Percentiles rank a stretch among this genome's conserved stretches.
Conservation (phyloP, 2,329 filamentous ascomycete species). For the Fusarium sublunatum region DNA sequence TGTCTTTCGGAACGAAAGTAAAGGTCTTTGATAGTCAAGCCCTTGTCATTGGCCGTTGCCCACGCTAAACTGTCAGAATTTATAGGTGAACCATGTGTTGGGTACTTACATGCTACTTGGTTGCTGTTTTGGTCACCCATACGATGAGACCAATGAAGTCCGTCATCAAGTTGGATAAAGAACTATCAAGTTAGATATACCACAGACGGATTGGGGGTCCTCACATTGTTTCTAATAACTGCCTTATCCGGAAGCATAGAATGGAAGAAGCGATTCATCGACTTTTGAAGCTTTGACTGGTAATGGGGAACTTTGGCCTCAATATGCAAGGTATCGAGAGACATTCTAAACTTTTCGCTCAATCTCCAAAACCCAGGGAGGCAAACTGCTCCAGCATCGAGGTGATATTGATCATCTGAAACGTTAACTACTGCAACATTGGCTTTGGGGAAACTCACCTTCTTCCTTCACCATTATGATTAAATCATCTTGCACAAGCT, state of each 20-base stretch:
- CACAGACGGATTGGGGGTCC: fast-evolving
- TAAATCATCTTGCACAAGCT: conserved; percentile 34
- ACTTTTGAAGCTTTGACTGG: conserved; percentile 27
- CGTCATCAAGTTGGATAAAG: conserved; percentile 38
- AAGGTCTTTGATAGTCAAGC: conserved; percentile 21
- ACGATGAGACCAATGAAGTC: conserved; percentile 36
- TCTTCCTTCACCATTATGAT: conserved; percentile 36
- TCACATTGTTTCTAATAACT: conserved; percentile 30
- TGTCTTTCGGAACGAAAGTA: conserved; percentile 39
- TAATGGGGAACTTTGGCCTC: conserved; percentile 38
- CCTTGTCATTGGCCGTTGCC: conserved; percentile 25
- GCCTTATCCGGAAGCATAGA: conserved; percentile 32
- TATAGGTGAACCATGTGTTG: fast-evolving
- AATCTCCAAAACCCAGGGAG: conserved; percentile 35
- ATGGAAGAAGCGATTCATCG: conserved; percentile 38
- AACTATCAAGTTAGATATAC: conserved; percentile 1
- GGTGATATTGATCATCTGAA: conserved; percentile 27
- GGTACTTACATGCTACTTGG: conserved; percentile 21
- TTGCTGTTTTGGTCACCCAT: conserved; percentile 31
- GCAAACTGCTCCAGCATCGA: conserved; percentile 36
- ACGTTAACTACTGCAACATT: neutral
- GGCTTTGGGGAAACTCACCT: neutral
- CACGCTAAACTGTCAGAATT: conserved; percentile 22
- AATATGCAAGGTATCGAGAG: conserved; percentile 33
- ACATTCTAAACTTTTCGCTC: conserved; percentile 38